These are phyloP conservation scores for Penicillium lagena DNA, from an alignment of 495 filamentous ascomycete genomes.

Conservation along the genomic window DNA sequence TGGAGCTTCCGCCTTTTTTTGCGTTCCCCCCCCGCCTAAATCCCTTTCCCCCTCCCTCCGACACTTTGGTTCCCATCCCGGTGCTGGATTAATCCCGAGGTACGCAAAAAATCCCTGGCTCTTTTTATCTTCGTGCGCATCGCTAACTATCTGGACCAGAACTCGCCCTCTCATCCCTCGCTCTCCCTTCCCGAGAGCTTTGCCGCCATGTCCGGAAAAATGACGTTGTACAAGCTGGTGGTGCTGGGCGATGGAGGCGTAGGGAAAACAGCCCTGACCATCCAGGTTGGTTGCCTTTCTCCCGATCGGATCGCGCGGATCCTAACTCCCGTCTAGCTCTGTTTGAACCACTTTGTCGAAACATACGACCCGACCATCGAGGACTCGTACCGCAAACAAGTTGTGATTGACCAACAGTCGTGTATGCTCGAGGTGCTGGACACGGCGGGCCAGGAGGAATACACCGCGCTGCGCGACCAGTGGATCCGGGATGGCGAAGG, in stretches of 20 bases:
- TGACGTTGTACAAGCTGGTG: constrained; percentile 98
- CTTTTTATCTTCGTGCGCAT: background rate
- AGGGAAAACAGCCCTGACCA: constrained; percentile 95
- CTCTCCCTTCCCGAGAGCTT: background rate
- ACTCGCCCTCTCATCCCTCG: too few relatives aligned
- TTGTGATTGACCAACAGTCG: constrained; percentile 91
- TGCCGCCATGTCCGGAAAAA: constrained; percentile 64
- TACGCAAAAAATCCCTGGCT: background rate
- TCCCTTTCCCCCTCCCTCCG: background rate
- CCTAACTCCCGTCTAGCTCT: constrained; percentile 43
- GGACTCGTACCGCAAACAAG: constrained; percentile 97
- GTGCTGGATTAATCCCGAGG: background rate
- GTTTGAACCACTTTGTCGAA: constrained; percentile 74
- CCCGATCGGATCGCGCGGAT: background rate
- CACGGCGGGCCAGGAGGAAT: constrained; percentile 98
- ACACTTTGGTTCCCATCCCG: background rate
- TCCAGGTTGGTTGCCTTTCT: constrained; percentile 64
- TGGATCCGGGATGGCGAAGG: constrained; percentile 98
- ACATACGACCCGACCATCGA: constrained; percentile 97
- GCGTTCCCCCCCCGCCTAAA: background rate
- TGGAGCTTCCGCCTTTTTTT: constrained; percentile 1
- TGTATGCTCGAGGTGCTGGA: constrained; percentile 99
- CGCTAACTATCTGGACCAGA: background rate
- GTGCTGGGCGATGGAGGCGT: constrained; percentile 92
- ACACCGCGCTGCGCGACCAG: constrained; percentile 93